These are phyloP conservation scores for Blepharisma stoltei DNA, from an alignment of 73 alveolate genomes.

Conservation along the genomic window DNA sequence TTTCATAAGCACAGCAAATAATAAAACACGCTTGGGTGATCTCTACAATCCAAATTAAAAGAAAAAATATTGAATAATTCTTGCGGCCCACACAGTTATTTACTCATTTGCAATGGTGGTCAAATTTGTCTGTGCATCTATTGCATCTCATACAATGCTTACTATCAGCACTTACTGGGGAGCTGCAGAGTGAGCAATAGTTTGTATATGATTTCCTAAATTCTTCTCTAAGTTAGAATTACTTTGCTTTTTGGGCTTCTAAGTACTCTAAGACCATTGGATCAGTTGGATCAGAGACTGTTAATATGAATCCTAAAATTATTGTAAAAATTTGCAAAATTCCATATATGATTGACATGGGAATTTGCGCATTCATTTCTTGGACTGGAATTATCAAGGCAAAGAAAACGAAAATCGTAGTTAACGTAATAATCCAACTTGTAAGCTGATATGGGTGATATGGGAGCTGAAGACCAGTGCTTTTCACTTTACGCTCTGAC, in stretches of 20 bases:
- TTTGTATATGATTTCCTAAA: neutral
- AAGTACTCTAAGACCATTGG: constrained; percentile 12
- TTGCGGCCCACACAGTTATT: constrained; percentile 71
- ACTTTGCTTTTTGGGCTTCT: constrained; percentile 19
- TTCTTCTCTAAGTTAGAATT: constrained; percentile 7
- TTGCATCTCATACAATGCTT: constrained; percentile 69
- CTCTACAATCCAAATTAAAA: constrained; percentile 24
- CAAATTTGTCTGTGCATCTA: constrained; percentile 60
- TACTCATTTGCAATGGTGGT: constrained; percentile 74
- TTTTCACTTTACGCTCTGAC: no score
- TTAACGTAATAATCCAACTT: neutral
- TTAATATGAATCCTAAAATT: neutral
- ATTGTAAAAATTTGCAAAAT: no score
- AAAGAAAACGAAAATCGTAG: no score
- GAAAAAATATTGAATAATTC: constrained; percentile 56
- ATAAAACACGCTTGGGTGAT: no score
- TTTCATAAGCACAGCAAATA: no score
- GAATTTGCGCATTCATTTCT: no score
- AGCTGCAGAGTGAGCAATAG: constrained; percentile 33
- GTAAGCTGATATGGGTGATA: constrained; percentile 11
- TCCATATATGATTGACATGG: no score
- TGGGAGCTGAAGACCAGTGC: constrained; percentile 9
- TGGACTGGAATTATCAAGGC: no score
- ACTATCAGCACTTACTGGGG: constrained; percentile 26
- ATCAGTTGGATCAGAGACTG: constrained; percentile 9